Evolutionary conservation across 805 yeast species (phyloP).

Genomic region (Schizosaccharomyces lindneri): DNA sequence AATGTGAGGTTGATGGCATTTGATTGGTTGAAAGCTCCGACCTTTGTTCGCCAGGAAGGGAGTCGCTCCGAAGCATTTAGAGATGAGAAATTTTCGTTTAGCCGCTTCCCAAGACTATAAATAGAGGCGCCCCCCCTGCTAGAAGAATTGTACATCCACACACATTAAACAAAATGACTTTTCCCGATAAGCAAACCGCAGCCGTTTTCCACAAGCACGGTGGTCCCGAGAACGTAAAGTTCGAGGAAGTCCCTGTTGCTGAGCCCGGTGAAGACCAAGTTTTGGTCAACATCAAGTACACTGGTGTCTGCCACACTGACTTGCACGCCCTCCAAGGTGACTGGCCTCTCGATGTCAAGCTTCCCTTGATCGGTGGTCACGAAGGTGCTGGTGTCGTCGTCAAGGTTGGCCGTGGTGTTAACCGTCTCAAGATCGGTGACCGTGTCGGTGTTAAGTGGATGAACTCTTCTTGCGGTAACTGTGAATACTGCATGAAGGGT

Average conservation of each 20-base stretch:
- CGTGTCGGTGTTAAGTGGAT: constrained; percentile 68
- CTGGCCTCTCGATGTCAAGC: constrained; percentile 55
- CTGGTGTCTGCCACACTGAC: constrained; percentile 88
- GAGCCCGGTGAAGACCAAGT: constrained; percentile 53
- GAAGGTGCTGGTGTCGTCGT: constrained; percentile 79
- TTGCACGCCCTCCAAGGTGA: constrained; percentile 88
- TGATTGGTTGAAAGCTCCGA: too few relatives aligned
- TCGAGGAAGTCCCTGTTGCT: constrained; percentile 57
- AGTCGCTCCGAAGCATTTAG: too few relatives aligned
- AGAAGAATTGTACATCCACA: background rate
- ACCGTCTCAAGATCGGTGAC: constrained; percentile 54
- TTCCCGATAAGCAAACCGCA: background rate
- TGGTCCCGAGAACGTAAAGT: constrained; percentile 22
- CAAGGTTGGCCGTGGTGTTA: constrained; percentile 44
- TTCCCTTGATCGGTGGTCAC: constrained; percentile 69
- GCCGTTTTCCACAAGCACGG: constrained; percentile 34
- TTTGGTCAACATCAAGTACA: constrained; percentile 56
- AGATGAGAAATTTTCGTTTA: too few relatives aligned
- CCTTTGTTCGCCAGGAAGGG: too few relatives aligned
- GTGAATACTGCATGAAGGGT: constrained; percentile 41
- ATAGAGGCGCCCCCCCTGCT: too few relatives aligned
- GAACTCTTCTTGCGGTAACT: constrained; percentile 48
- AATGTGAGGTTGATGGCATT: too few relatives aligned
- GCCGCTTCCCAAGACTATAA: too few relatives aligned
- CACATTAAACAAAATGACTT: background rate